Evolutionary conservation across 352 stramenopile species (phyloP), one percentile per base, ranked within the genome.

Genomic region (Discostella stelligera): DNA sequence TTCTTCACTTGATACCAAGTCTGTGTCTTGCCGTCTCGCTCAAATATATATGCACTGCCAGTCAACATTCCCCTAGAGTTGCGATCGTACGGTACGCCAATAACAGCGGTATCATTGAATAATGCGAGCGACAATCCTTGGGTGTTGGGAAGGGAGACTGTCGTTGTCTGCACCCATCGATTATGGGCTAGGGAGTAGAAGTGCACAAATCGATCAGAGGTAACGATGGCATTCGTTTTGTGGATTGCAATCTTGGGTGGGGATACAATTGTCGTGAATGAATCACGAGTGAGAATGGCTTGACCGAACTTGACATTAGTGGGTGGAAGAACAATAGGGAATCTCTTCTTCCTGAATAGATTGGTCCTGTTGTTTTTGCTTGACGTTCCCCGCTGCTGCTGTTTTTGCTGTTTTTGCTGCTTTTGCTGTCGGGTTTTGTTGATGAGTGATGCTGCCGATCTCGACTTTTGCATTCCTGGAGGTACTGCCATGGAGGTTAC

Each of bases 1-100:
- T 81, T 81, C 25, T 77, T 76, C 9, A 81, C 66, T 41, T 81
- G 74, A 39, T 62, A 72, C 74, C 74, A 81, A 14, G 54, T 68
- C 7, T 74, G 44, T 13, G 68, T 72, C 20, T 77, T 53, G 13
- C 18, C 20, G 37, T 81, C 66, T 16, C 61, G 50, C 55, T 81
- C 74, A 27, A 77, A 81, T 23, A 81, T 76, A 61, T 81, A 81
- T 5, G 74, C 74, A 7, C 66, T 52, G 20, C 74, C 74, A 11
- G 66, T 81, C 11, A 81, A 39, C 14, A 77, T 20, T 16, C 74
- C 74, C 41, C 53, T 81, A 3, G 54, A 52, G 50, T 77, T 76
- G 27, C 65, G 65, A 73, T 81, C 74, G 48, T 81, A 77, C 13
- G 74, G 74, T 14, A 81, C 74, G 23, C 74, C 74, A 20, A 81